Base-by-base conservation (phyloP, 768 basidiomycete species). In the Podaxis sp. region DNA sequence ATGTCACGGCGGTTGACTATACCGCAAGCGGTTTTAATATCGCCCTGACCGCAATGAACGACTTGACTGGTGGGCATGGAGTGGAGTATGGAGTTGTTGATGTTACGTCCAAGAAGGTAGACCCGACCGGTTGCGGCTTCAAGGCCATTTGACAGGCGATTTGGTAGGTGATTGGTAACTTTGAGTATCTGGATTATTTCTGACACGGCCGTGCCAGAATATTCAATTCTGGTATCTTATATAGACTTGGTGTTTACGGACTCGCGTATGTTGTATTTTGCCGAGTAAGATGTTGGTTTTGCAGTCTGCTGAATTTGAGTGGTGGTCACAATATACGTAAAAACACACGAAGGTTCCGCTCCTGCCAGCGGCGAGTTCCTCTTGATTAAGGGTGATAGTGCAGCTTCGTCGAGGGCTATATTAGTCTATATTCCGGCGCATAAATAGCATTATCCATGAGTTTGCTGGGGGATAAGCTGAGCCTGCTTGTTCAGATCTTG, bases 401-500 rank as follows among this genome's bases (percentile, higher is more conserved):
- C 36, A 44, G 32, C 2, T 21, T 21, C 6, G 48, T 27, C 21
- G 40, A 10, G 23, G 50, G 36, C 47, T 42, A 57, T 58, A 50
- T 61, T 59, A 60, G 50, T 57, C 51, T 64, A 58, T 27, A 44
- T 56, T 54, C 55, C 36, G 46, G 37, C 10, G 28, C 48, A 51
- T 37, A 35, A 36, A 40, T 48, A 38, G 25, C 7, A 36, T 32
- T 38, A 25, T 21, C 36, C 52, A 25, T 36, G 21, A 16, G 38
- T 6, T 9, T 32, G 18, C 1, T 2, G 3, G 42, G 14, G 28
- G 50, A 51, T 18, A 23, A 40, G 1, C 13, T 4, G 42, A 44
- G n/a, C 42, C n/a, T 53, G 28, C 14, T 28, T 42, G 46, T 58
- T 70, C 77, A 91, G 9, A 91, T 72, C 66, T 93, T 91, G 83